A percentile compares a stretch with the other conserved stretches of the same genome.
Conservation (phyloP, 805 yeast genomes). For the Nakazawaea ishiwadae region DNA sequence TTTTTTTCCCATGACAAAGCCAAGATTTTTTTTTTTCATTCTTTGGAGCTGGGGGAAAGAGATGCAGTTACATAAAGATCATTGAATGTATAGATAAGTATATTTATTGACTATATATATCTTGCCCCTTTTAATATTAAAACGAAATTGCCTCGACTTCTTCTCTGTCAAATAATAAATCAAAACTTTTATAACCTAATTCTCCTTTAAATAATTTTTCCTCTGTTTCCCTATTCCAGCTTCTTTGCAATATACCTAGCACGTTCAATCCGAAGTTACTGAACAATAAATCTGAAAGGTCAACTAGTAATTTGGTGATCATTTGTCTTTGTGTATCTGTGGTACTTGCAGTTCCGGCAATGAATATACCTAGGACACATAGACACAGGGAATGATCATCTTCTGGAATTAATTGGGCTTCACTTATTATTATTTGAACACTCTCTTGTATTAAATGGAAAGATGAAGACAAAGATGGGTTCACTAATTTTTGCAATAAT, state of each 20-base stretch:
- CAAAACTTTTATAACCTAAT: conserved; percentile 6
- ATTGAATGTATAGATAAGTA: too few relatives aligned
- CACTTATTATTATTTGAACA: conserved; percentile 1
- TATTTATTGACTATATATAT: too few relatives aligned
- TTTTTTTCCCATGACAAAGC: not conserved
- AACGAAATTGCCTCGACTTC: conserved; percentile 8
- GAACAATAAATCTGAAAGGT: conserved; percentile 10
- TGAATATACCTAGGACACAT: conserved; percentile 7
- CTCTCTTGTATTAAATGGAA: conserved; percentile 9
- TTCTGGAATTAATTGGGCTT: conserved; percentile 2
- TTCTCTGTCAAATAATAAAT: conserved; percentile 10
- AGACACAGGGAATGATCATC: conserved; percentile 12
- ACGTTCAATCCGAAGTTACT: conserved; percentile 11
- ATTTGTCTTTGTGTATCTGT: not conserved
- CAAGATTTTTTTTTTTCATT: too few relatives aligned
- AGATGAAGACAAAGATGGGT: conserved; percentile 6
- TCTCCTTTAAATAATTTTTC: not conserved
- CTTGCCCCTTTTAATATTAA: too few relatives aligned
- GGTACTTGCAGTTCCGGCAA: conserved; percentile 9
- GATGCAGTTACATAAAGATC: too few relatives aligned
- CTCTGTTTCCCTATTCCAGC: conserved; percentile 9
- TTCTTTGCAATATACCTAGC: conserved; percentile 11
- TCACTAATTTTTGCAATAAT: conserved; percentile 9
- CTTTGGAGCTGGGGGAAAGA: too few relatives aligned
- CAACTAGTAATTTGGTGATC: conserved; percentile 6